Conservation (phyloP, 2,329 filamentous ascomycete species). For the Pseudopithomyces maydicus region DNA sequence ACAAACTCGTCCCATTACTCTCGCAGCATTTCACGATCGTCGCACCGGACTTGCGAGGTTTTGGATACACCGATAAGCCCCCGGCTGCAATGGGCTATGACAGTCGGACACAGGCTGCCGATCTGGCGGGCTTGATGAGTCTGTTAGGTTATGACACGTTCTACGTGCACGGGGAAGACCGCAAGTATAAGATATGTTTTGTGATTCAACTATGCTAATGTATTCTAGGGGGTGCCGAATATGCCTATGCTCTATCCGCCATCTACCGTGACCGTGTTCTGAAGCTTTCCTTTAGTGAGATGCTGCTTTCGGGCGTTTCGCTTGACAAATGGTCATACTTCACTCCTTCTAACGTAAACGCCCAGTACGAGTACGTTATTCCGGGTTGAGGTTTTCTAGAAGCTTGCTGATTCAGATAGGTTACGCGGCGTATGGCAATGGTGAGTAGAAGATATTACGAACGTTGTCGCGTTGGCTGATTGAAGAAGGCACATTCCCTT, state of each 20-base stretch:
- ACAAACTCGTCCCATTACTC: conserved; percentile 38
- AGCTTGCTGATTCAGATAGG: neutral
- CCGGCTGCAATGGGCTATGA: conserved; percentile 34
- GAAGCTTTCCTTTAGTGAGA: neutral
- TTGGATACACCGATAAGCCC: conserved; percentile 44
- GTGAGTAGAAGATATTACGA: neutral
- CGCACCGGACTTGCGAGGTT: conserved; percentile 42
- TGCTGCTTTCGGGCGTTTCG: neutral
- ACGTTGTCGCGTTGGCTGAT: neutral
- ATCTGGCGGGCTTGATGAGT: conserved; percentile 41
- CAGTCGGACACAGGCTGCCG: conserved; percentile 36
- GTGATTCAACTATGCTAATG: neutral
- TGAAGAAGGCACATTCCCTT: conserved; percentile 19
- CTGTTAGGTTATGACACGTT: conserved; percentile 40
- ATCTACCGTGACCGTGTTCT: conserved; percentile 37
- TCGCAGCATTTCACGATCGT: conserved; percentile 41
- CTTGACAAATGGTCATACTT: neutral
- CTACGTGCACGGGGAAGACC: conserved; percentile 42
- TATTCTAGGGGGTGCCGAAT: conserved; percentile 33
- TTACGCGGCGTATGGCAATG: neutral
- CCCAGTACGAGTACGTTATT: neutral
- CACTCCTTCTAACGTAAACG: neutral
- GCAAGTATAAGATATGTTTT: conserved; percentile 7
- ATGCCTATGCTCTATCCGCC: conserved; percentile 41
- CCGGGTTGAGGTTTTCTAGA: neutral